Evolutionary conservation across 148 eudicot genomes (phyloP).

Genomic region (Bassia scoparia): DNA sequence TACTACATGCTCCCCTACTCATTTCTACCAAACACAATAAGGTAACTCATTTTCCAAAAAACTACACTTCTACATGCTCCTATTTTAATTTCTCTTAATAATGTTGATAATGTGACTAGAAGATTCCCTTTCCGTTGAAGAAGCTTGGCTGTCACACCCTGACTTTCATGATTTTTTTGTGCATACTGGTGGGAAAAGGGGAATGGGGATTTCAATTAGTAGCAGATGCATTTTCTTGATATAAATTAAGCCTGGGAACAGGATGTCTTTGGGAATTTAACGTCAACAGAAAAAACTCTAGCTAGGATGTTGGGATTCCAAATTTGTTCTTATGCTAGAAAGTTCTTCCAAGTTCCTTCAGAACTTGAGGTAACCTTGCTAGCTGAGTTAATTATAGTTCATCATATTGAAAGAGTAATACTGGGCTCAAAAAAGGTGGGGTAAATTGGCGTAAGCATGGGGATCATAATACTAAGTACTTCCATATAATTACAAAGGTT

Average conservation of each 20-base stretch:
- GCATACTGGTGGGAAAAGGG: not conserved
- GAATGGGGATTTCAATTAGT: not conserved
- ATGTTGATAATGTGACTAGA: no score
- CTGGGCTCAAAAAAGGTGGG: not conserved
- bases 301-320: not conserved
- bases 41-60: no score
- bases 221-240: no score
- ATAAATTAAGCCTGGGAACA: not conserved
- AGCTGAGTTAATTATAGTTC: not conserved
- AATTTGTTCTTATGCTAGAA: not conserved
- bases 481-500: not conserved
- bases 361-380: not conserved
- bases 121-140: not conserved
- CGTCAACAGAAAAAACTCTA: no score
- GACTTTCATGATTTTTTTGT: no score
- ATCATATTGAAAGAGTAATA: not conserved
- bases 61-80: not conserved
- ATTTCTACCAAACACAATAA: no score
- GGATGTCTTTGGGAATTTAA: not conserved
- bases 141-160: not conserved
- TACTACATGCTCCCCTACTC: no score
- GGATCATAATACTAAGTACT: not conserved
- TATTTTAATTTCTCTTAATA: not conserved
- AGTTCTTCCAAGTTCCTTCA: not conserved
- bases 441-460: not conserved